phyloP scores from a whole-genome alignment of 1,284 basidiomycete genomes.

The Papiliotrema flavescens region DNA sequence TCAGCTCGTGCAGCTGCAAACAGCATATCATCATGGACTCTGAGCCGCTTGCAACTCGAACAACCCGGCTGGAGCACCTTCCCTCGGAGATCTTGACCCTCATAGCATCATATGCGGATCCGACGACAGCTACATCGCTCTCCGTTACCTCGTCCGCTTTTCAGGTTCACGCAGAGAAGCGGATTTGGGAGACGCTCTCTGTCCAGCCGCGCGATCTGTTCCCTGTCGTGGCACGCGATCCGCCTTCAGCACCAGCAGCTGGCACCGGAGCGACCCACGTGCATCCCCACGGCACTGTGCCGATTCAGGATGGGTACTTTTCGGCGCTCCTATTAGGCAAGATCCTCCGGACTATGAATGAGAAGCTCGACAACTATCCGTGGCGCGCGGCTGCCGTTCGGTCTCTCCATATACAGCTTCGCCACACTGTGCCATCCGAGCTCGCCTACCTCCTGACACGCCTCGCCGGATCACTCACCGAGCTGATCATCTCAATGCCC shows the following conservation, averaged over 20 bases:
- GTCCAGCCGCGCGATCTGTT: neutral
- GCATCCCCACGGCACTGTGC: neutral
- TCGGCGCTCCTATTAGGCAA: neutral
- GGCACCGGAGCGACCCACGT: neutral
- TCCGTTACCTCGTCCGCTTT: neutral
- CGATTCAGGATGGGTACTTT: neutral
- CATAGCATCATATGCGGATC: conserved; percentile 7
- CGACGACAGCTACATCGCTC: conserved; percentile 4
- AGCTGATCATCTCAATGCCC: neutral
- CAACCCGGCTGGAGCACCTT: too few relatives aligned
- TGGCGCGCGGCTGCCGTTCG: neutral
- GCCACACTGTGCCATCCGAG: neutral
- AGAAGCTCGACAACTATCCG: neutral
- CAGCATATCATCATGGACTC: too few relatives aligned
- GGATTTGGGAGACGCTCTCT: conserved; percentile 6
- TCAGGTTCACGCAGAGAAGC: conserved; percentile 2
- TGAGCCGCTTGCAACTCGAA: too few relatives aligned
- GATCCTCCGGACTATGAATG: neutral
- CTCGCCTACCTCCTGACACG: neutral
- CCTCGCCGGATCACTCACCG: neutral
- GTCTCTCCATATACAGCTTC: neutral
- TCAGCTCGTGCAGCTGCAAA: too few relatives aligned
- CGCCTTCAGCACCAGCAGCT: neutral
- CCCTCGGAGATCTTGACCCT: conserved; percentile 4
- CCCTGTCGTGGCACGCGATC: too few relatives aligned